Evolutionary conservation across 352 stramenopile genomes (phyloP), one percentile per base, ranked within the genome.

Genomic region (Saprolegnia diclina): DNA sequence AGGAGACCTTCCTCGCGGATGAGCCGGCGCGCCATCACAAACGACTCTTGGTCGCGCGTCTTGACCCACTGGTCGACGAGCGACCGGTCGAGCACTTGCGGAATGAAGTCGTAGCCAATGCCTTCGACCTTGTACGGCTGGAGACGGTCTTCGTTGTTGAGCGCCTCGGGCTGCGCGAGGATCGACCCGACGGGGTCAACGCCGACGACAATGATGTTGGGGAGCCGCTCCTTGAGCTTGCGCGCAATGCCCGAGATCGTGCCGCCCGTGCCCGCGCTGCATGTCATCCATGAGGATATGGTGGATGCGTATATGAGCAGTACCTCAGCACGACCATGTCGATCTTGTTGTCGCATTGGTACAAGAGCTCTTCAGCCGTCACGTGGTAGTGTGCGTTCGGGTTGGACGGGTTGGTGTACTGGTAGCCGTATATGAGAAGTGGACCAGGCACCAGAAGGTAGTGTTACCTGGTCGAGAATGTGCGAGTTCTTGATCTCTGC

Each of bases 51-150:
- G 76, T 98, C 93, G 67, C 96, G 92, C 16, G 86, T 95, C 80
- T 99, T 98, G 65, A 97, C 83, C 95, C 95, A 99, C 50, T 79
- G 57, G 75, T 99, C 93, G 1, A 98, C 82, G 9, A 98, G 76
- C 3, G 67, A 80, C 32, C 94, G 87, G 74, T 98, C 88, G 21
- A 98, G 82, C 22, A 99, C 96, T 13, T 92, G 77, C 7, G 96
- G 96, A 46, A 99, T 96, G 69, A 98, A 99, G 71, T 98, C 96
- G 76, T 98, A 98, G 46, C 96, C 94, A 66, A 98, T 98, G 7
- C 96, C 96, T 76, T 99, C 94, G 14, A 98, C 94, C 74, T 91
- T 82, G 79, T 98, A 98, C 18, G 87, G 61, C 54, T 87, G 73
- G 26, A 97, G 76, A 1, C 90, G 79, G 71, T 95, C 88, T 61